Base-by-base conservation (phyloP, 352 stramenopile species). In the Phytophthora pseudosyringae region DNA sequence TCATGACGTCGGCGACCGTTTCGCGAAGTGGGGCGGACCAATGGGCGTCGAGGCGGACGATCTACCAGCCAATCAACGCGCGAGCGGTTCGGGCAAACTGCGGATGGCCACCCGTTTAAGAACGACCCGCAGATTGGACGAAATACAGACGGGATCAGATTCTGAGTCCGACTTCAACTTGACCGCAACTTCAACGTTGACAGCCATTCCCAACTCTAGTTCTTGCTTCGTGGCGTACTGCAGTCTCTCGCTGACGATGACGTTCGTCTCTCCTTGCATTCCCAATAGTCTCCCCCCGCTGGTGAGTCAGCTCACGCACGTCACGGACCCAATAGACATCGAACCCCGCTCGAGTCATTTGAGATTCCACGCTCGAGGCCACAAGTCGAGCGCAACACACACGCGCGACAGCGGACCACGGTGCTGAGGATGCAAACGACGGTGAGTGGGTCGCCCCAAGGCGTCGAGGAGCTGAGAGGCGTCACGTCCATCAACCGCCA, bases 1-100 rank as follows among this genome's bases (percentile, higher is more conserved):
- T 69, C 45, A 71, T 71, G 49, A 29, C 38, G 21, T 21, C n/a
- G 43, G 32, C 45, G 40, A 53, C n/a, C 18, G 43, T 56, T 55
- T 64, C 32, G 46, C 43, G 41, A 57, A 60, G 46, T 61, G 49
- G 25, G 25, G 65, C 12, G 43, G 29, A 46, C 54, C 47, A 56
- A 69, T 69, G 5, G 28, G 35, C n/a, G 47, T 12, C 31, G 36
- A 39, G 16, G 26, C 40, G 18, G 21, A 65, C 15, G 28, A 10
- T 66, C 21, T 45, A 36, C 7, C 35, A 60, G 16, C 46, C 57
- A 64, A 64, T 64, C 16, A 40, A 64, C 16, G 32, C 21, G n/a
- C 8, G 43, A 25, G 55, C 2, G 44, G 28, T 47, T 55, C 36
- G 33, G 54, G 44, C 44, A 55, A 59, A 59, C 51, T 13, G n/a